Conservation (phyloP, 1,139 yeast genomes). For the Diutina neorugosa region DNA sequence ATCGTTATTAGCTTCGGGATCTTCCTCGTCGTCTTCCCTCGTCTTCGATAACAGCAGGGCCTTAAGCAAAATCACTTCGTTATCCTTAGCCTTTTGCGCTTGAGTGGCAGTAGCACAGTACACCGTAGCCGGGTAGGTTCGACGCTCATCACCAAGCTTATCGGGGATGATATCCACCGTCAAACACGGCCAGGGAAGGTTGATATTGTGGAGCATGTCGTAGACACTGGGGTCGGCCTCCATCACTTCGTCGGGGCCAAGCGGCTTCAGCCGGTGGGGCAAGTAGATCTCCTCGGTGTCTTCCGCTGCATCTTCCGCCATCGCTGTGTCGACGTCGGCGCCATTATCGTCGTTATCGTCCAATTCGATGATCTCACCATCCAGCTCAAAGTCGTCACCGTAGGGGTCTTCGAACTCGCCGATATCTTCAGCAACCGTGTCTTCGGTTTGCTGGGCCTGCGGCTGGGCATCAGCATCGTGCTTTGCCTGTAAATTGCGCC, state of each 20-base stretch:
- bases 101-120: constrained; percentile 90
- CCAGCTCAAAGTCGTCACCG: constrained; percentile 92
- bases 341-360: constrained; percentile 47
- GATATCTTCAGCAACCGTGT: constrained; percentile 40
- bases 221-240: constrained; percentile 96
- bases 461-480: constrained; percentile 11
- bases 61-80: constrained; percentile 77
- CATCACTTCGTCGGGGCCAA: constrained; percentile 90
- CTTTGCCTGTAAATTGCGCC: constrained; percentile 8
- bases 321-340: constrained; percentile 27
- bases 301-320: constrained; percentile 15
- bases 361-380: constrained; percentile 74
- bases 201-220: constrained; percentile 91
- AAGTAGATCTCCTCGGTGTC: constrained; percentile 36
- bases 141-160: constrained; percentile 73
- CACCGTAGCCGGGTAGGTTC: constrained; percentile 80
- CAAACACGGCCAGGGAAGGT: constrained; percentile 94
- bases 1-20: constrained; percentile 49
- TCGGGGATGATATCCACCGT: constrained; percentile 87
- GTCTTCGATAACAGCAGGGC: constrained; percentile 77
- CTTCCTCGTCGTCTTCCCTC: constrained; percentile 65
- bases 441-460: constrained; percentile 9
- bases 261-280: constrained; percentile 79
- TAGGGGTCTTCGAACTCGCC: constrained; percentile 92
- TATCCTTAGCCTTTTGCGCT: constrained; percentile 77